These are phyloP conservation scores for Yamadazyma olivae DNA, from an alignment of 805 yeast species.

Conservation along the genomic window DNA sequence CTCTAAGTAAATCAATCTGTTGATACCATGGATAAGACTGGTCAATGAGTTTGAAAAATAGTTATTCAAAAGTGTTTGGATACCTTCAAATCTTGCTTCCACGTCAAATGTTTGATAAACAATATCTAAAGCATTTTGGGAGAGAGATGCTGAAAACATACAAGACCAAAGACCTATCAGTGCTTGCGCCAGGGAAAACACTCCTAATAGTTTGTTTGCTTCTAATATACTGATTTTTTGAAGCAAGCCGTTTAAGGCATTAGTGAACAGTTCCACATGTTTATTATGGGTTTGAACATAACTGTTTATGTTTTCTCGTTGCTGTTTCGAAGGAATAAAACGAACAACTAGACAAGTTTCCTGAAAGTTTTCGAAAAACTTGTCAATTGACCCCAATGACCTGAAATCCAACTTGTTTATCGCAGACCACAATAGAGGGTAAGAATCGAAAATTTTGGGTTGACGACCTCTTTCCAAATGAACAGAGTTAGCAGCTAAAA, in stretches of 20 bases:
- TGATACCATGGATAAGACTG: slow-evolving; percentile 47
- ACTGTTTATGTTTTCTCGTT: slow-evolving; percentile 4
- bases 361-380: slow-evolving; percentile 4
- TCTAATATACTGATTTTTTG: slow-evolving; percentile 29
- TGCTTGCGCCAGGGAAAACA: slow-evolving; percentile 29
- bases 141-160: slow-evolving; percentile 62
- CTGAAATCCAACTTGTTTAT: slow-evolving; percentile 4
- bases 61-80: slow-evolving; percentile 48
- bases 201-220: slow-evolving; percentile 18
- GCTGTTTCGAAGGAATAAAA: slow-evolving; percentile 1
- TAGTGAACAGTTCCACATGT: slow-evolving; percentile 1
- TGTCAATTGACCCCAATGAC: background rate
- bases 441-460: slow-evolving; percentile 31
- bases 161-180: slow-evolving; percentile 73
- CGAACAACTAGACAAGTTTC: slow-evolving; percentile 7
- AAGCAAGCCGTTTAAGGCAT: slow-evolving; percentile 7
- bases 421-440: slow-evolving; percentile 28
- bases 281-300: slow-evolving; percentile 5
- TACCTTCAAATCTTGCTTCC: slow-evolving; percentile 70
- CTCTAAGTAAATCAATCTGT: slow-evolving; percentile 42
- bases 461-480: slow-evolving; percentile 15
- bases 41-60: slow-evolving; percentile 44
- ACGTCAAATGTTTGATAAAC: slow-evolving; percentile 71
- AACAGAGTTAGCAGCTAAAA: slow-evolving; percentile 25
- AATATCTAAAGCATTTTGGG: slow-evolving; percentile 68